Evolutionary conservation across 2,329 filamentous ascomycete species (phyloP).

Genomic region (Talaromyces atroroseus): DNA sequence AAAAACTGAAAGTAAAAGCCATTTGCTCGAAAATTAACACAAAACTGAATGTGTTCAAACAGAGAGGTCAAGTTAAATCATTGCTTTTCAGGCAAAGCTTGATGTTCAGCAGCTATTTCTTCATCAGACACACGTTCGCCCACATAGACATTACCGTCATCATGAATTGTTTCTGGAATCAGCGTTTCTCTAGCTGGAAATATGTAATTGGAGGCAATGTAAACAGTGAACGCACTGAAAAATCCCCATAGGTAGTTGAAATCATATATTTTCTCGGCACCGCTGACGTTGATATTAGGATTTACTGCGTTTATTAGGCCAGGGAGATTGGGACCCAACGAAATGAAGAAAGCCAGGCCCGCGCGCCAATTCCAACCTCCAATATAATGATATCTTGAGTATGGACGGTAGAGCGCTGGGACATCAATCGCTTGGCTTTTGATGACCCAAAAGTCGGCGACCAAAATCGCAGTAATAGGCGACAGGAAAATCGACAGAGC

Average conservation of each 20-base stretch:
- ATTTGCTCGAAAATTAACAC: no score
- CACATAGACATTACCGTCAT: neutral
- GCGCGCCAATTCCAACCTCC: constrained; percentile 30
- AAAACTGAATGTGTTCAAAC: no score
- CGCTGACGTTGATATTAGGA: constrained; percentile 20
- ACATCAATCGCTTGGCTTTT: constrained; percentile 37
- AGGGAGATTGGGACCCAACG: constrained; percentile 26
- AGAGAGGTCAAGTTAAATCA: no score
- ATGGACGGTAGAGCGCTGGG: constrained; percentile 39
- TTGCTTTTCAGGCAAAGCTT: neutral
- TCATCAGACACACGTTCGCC: neutral
- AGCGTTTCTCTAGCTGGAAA: constrained; percentile 6
- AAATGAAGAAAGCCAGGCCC: constrained; percentile 29
- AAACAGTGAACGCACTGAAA: constrained; percentile 22
- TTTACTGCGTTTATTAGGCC: constrained; percentile 22
- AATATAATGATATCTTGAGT: constrained; percentile 36
- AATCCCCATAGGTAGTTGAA: constrained; percentile 30
- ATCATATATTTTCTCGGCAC: constrained; percentile 27
- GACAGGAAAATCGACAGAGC: constrained; percentile 31
- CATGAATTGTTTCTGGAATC: neutral
- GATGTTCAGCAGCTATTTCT: neutral
- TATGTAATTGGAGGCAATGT: constrained; percentile 18
- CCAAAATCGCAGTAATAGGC: constrained; percentile 40
- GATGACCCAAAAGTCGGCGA: constrained; percentile 40
- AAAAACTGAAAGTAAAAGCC: no score